Evolutionary conservation across 305 asterid genomes (phyloP).

Genomic region (Plantago rigida): DNA sequence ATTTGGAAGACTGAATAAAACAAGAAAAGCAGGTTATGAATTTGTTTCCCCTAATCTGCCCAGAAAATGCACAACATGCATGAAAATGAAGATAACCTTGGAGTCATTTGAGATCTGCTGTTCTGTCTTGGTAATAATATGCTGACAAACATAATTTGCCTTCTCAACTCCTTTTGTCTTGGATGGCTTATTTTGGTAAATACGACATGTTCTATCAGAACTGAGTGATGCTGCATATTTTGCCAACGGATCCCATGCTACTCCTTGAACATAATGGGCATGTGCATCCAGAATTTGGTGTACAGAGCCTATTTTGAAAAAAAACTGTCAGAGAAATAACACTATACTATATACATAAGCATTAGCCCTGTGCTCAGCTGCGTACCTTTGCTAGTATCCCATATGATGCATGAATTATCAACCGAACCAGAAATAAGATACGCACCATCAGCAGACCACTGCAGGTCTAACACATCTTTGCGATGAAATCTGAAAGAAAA

Average conservation of each 20-base stretch:
- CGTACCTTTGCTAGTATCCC: conserved; percentile 82
- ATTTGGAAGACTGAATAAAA: conserved; percentile 56
- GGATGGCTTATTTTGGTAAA: conserved; percentile 66
- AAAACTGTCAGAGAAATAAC: conserved; percentile 16
- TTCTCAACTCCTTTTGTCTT: conserved; percentile 74
- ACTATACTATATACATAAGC: background rate
- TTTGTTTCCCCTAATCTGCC: background rate
- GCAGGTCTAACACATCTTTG: conserved; percentile 85
- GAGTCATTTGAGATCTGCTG: conserved; percentile 53
- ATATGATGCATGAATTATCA: conserved; percentile 88
- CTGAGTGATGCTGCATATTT: conserved; percentile 85
- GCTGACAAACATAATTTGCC: conserved; percentile 70
- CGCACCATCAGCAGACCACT: conserved; percentile 83
- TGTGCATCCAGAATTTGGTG: conserved; percentile 85
- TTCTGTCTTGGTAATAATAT: conserved; percentile 68
- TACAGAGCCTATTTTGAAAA: conserved; percentile 51
- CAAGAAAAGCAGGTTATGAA: conserved; percentile 18
- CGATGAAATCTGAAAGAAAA: conserved; percentile 70
- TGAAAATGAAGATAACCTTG: conserved; percentile 47
- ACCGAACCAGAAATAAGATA: conserved; percentile 86
- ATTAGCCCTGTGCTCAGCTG: conserved; percentile 11
- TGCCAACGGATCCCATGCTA: conserved; percentile 90
- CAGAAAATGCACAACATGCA: conserved; percentile 12
- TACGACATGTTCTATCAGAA: conserved; percentile 87
- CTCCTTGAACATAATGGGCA: conserved; percentile 95